Base-by-base conservation (phyloP, 202 grass and related monocot species). In the Digitaria exilis region DNA sequence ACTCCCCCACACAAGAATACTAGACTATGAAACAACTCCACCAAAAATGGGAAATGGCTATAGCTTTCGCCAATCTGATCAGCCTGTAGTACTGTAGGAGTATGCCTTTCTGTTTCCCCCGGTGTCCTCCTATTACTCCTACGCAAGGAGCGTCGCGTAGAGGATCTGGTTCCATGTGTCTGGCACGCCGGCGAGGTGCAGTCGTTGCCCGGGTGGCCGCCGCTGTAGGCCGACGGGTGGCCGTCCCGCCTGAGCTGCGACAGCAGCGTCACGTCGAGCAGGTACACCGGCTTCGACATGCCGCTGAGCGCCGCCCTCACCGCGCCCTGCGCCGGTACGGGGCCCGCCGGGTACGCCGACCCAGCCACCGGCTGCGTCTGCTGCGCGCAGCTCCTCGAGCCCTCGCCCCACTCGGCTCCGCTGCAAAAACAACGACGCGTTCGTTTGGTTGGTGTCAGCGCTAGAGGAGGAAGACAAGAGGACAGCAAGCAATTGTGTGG, bases 161-260 rank as follows among this genome's bases (percentile, higher is more conserved):
- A 98, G 80, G 35, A 98, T 96, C 70, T 98, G 96, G 80, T 98
- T 98, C 96, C 96, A 98, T 3, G 93, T 88, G 84, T 98, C 96
- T 1, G 96, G 96, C 69, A 95, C 73, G 37, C 96, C 96, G 17
- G 93, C 93, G 43, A 98, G 85, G 87, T 98, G 78, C 96, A 98
- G 75, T 98, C 96, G 69, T 88, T 98, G 68, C 96, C 85, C 2
- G 87, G 71, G 57, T 96, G 96, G 13, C 84, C 91, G 24, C 96
- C 93, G 56, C 96, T 98, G 86, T 98, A 98, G 0, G 51, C 80
- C 2, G 96, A 92, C 12, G 96, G 96, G 86, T 98, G 96, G 0
- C 69, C 96, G 60, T 98, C 96, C 78, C 87, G 93, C 79, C 96
- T 65, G 6, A 98, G 90, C 86, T 98, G 96, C n/a, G 96, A 98